Conservation (phyloP, 129 eudicot species). For the Silybum marianum region DNA sequence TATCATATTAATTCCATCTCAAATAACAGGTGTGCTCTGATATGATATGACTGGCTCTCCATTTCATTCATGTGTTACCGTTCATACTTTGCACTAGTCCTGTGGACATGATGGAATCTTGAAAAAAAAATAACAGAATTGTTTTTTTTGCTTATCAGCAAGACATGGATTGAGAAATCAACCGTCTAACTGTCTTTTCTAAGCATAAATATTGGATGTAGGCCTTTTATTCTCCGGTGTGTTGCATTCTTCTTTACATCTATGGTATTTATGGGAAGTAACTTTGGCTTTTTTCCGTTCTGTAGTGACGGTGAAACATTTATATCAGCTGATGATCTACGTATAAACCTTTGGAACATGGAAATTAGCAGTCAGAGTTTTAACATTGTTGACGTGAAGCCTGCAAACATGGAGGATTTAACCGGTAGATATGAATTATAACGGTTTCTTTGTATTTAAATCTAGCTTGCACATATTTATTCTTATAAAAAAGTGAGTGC, state of each 20-base stretch:
- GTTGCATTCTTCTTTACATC: conserved; percentile 1
- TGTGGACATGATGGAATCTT: conserved; percentile 3
- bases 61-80: background rate
- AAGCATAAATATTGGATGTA: too few species aligned
- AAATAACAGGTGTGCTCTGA: conserved; percentile 65
- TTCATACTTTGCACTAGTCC: background rate
- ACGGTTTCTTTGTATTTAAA: background rate
- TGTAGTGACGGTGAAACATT: conserved; percentile 95
- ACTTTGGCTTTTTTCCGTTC: conserved; percentile 12
- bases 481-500: background rate
- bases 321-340: conserved; percentile 96
- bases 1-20: conserved; percentile 96
- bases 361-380: conserved; percentile 93
- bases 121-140: background rate
- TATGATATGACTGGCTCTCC: background rate
- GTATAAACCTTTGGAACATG: conserved; percentile 97
- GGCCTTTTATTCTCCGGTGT: background rate
- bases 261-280: conserved; percentile 11
- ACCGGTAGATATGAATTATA: conserved; percentile 55
- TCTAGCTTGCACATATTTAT: background rate
- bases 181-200: too few species aligned
- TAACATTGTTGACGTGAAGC: conserved; percentile 92
- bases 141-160: too few species aligned
- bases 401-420: conserved; percentile 95
- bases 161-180: too few species aligned